These are phyloP conservation scores for Calonectria pseudoreteaudii DNA, from an alignment of 2,329 filamentous ascomycete genomes.

Conservation along the genomic window DNA sequence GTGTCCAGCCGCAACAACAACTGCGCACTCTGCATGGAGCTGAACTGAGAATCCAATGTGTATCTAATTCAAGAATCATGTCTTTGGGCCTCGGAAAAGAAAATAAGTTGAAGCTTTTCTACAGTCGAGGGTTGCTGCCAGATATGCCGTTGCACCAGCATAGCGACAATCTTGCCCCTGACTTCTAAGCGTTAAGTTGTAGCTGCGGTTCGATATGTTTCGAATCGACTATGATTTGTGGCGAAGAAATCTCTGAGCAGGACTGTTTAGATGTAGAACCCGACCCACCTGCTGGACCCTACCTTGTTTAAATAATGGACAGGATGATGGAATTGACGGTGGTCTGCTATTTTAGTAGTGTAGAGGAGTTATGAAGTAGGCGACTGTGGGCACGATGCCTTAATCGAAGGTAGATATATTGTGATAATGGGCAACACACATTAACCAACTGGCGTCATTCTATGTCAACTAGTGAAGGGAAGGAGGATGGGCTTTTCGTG, in stretches of 20 bases:
- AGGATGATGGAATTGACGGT: neutral
- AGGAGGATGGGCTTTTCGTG: neutral
- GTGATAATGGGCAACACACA: neutral
- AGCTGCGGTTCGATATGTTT: too few relatives aligned
- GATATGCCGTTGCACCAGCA: too few relatives aligned
- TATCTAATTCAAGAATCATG: too few relatives aligned
- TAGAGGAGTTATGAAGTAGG: neutral
- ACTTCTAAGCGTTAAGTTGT: too few relatives aligned
- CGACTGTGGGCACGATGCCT: neutral
- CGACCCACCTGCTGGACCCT: neutral
- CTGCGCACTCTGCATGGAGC: too few relatives aligned
- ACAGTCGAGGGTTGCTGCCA: too few relatives aligned
- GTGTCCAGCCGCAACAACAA: neutral
- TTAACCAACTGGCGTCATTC: neutral
- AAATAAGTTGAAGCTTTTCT: too few relatives aligned
- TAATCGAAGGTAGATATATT: neutral
- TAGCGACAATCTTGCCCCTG: too few relatives aligned
- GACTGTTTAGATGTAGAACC: neutral
- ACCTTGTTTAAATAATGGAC: neutral
- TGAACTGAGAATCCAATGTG: too few relatives aligned
- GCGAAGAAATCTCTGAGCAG: too few relatives aligned
- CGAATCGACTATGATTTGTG: too few relatives aligned
- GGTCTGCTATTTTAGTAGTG: neutral
- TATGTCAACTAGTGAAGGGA: neutral
- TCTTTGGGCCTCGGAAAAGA: too few relatives aligned